Evolutionary conservation across 2,329 filamentous ascomycete genomes (phyloP), one percentile per base, ranked within the genome.

Genomic region (Neurospora sp.): DNA sequence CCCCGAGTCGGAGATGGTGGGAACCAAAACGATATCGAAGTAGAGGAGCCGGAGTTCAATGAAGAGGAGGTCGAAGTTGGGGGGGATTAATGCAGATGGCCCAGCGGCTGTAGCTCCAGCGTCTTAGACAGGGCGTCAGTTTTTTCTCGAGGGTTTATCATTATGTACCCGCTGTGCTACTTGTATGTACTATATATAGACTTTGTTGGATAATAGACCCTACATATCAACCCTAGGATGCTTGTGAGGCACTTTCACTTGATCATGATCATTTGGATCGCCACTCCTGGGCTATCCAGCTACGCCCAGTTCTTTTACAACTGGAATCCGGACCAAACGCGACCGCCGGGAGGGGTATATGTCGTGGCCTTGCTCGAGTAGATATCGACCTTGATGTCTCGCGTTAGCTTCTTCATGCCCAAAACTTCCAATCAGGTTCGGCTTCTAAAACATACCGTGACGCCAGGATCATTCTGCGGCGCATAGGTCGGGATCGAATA

Each of bases 281-380:
- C 28, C 28, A 62, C 28, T 36, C 28, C 15, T 33, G 52, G 52
- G 52, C 23, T 8, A 33, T 36, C 23, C 23, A 62, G 28, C 15
- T 23, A 62, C 33, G 8, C 23, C 52, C 6, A 17, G 33, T 36
- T 17, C 4, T 17, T 33, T 40, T 33, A 70, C 37, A 70, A 46
- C 17, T 70, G 66, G 43, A 76, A 83, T 41, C 83, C 83, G 71
- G 76, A 80, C 84, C 83, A 85, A 12, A 85, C 82, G 65, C 78
- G 79, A 1, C 84, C 84, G 15, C 83, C 84, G 1, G 84, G 83
- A 67, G 75, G 76, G 4, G 79, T 84, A 73, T 85, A 86, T 0
- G 80, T 82, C 0, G 82, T 84, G 8, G 78, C 79, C 36, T 77
- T 80, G 70, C 79, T 80, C 1, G 77, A 75, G 74, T 85, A 85